A percentile compares a stretch with the other conserved stretches of the same genome.
phyloP scores from a whole-genome alignment of 1,284 basidiomycete species.

The Tylopilus sp. region DNA sequence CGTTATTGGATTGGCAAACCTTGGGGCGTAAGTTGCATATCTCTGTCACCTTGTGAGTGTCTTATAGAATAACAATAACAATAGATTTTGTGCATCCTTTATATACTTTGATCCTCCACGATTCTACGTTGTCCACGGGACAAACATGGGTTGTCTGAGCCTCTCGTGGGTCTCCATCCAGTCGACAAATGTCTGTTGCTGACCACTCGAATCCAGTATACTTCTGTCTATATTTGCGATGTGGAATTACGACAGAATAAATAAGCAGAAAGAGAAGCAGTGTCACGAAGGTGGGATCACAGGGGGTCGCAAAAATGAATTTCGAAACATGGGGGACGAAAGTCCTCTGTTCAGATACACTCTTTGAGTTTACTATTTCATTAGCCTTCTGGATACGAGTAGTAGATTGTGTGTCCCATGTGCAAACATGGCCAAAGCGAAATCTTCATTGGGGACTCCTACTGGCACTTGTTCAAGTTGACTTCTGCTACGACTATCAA shows the following conservation, averaged over 20 bases:
- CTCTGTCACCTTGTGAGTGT: not conserved
- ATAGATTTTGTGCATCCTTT: slow-evolving; percentile 39
- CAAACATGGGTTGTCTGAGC: not conserved
- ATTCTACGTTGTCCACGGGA: slow-evolving; percentile 20
- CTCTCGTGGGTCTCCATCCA: not conserved
- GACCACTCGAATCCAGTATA: not conserved
- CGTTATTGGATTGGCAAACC: slow-evolving; percentile 52
- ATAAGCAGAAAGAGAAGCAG: not conserved
- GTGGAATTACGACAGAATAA: slow-evolving; percentile 6
- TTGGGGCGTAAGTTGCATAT: slow-evolving; percentile 42
- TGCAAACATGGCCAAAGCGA: slow-evolving; percentile 32
- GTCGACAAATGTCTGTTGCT: not conserved
- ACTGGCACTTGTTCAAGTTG: not conserved
- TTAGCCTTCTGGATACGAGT: not conserved
- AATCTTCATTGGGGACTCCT: too few species aligned
- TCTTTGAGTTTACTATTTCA: not conserved
- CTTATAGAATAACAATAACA: not conserved
- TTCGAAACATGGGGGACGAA: not conserved
- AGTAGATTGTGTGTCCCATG: not conserved
- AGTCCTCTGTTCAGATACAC: slow-evolving; percentile 6
- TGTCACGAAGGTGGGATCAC: not conserved
- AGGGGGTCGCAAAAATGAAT: not conserved
- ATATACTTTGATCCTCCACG: slow-evolving; percentile 38
- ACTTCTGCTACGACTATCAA: slow-evolving; percentile 7
- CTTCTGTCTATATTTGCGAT: not conserved